Evolutionary conservation across 495 filamentous ascomycete genomes (phyloP).

Genomic region (Penicillium fimorum): DNA sequence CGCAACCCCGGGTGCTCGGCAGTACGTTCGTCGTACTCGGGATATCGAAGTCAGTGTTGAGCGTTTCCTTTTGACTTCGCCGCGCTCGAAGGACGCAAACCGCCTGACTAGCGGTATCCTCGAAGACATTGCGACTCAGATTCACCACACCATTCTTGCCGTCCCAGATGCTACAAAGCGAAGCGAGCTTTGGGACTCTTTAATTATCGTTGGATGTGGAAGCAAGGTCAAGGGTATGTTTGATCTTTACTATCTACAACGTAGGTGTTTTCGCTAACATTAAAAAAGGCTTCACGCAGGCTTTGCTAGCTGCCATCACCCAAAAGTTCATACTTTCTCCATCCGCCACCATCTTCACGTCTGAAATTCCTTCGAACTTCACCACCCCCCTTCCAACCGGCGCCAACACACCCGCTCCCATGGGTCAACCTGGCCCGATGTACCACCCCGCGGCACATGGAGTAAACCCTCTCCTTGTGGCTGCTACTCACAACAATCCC

Average conservation of each 20-base stretch:
- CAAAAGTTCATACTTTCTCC: conserved; percentile 87
- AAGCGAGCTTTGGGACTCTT: conserved; percentile 81
- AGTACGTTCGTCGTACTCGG: conserved; percentile 46
- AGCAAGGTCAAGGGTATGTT: conserved; percentile 70
- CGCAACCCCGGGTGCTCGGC: conserved; percentile 24
- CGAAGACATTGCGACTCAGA: conserved; percentile 73
- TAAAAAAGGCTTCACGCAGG: conserved; percentile 71
- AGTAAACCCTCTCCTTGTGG: conserved; percentile 89
- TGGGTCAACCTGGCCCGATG: conserved; percentile 47
- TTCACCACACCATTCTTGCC: conserved; percentile 75
- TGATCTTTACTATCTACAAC: background rate
- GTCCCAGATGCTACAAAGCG: conserved; percentile 78
- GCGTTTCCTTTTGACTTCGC: conserved; percentile 73
- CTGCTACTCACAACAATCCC: conserved; percentile 76
- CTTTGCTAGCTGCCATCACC: conserved; percentile 72
- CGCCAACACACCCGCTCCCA: conserved; percentile 81
- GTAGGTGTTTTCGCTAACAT: conserved; percentile 8
- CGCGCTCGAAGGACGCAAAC: conserved; percentile 30
- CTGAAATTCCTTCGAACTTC: conserved; percentile 87
- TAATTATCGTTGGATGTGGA: conserved; percentile 88
- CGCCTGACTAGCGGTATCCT: conserved; percentile 62
- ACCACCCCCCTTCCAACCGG: conserved; percentile 88
- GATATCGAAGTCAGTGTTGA: conserved; percentile 87
- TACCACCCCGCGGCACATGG: conserved; percentile 52
- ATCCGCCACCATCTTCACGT: conserved; percentile 93